Evolutionary conservation across 371 early-diverging fungal genomes (phyloP).

Genomic region (Syncephalastrum racemosum): DNA sequence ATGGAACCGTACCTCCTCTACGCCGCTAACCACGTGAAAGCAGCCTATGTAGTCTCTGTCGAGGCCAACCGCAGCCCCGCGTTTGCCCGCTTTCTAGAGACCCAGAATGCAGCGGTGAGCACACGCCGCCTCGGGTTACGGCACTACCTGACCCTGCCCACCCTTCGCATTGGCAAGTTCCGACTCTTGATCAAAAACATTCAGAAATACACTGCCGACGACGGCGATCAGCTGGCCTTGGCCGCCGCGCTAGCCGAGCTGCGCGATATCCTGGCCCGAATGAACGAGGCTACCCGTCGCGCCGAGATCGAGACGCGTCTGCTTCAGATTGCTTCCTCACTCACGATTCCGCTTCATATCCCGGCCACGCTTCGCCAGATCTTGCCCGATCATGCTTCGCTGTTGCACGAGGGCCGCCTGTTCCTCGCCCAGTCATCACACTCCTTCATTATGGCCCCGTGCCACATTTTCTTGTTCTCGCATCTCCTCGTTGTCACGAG

Average conservation of each 20-base stretch:
- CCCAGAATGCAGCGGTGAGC: conserved; percentile 19
- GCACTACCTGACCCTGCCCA: conserved; percentile 36
- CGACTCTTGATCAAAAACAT: conserved; percentile 32
- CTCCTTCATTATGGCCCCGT: conserved; percentile 22
- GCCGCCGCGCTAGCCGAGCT: conserved; percentile 25
- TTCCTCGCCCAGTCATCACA: conserved; percentile 25
- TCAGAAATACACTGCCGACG: conserved; percentile 29
- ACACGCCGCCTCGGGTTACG: conserved; percentile 32
- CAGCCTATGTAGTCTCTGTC: conserved; percentile 9
- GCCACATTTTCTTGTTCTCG: conserved; percentile 37
- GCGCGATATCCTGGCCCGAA: conserved; percentile 24
- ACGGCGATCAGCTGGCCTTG: conserved; percentile 27
- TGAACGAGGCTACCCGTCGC: conserved; percentile 30
- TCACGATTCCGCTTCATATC: conserved; percentile 17
- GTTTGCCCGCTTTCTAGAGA: conserved; percentile 21
- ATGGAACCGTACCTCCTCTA: conserved; percentile 17
- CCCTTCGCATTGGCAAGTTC: conserved; percentile 34
- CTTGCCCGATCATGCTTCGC: conserved; percentile 15
- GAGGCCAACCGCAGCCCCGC: conserved; percentile 23
- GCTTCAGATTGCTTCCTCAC: conserved; percentile 21
- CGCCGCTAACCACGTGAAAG: conserved; percentile 18
- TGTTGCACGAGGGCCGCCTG: conserved; percentile 28
- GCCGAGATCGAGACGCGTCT: conserved; percentile 24
- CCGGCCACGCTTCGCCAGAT: conserved; percentile 11
- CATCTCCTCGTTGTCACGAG: conserved; percentile 34